Evolutionary conservation across 257 asterid genomes (phyloP), one percentile per base, ranked within the genome.

Genomic region (Salvia rosmarinus): DNA sequence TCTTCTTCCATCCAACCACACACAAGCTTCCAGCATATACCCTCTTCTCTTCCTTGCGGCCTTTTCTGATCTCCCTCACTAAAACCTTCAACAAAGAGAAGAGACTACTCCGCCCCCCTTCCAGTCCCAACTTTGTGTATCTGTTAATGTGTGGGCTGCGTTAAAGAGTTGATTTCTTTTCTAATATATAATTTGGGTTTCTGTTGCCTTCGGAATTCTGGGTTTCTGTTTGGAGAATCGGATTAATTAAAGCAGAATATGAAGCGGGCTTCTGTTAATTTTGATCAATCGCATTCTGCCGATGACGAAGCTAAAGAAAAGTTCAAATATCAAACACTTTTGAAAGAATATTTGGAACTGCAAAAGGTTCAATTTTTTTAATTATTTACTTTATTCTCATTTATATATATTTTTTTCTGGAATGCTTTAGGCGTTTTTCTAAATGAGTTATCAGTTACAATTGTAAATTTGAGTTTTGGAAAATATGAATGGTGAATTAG

Each of bases 1-100:
- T n/a, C n/a, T n/a, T 79, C 85, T 78, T 73, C 19, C 78, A 63
- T 73, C 79, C 82, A 67, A 79, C 85, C 85, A 82, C 85, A 68
- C n/a, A 62, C 67, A 60, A 42, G n/a, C n/a, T n/a, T 73, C 55
- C 77, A 79, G 67, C 82, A 76, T 59, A 77, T 49, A 56, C 77
- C 70, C 76, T 40, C 44, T 54, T 39, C 20, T 68, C 34, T 64
- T 56, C 70, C 66, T 71, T 50, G 19, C 28, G 69, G 74, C 67
- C 19, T 72, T 80, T 44, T 55, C 42, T 56, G 34, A 75, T 44
- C 75, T 49, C 66, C 21, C 43, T 47, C 56, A 12, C 67, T 56
- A n/a, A 64, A 64, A 56, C 14, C 59, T 73, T 58, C 44, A 7
- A 21, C 44, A 32, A 4, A 40, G 64, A 23, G 12, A 57, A 57